These are phyloP conservation scores for Fusarium sp. DNA, from an alignment of 2,329 filamentous ascomycete species.

Conservation along the genomic window DNA sequence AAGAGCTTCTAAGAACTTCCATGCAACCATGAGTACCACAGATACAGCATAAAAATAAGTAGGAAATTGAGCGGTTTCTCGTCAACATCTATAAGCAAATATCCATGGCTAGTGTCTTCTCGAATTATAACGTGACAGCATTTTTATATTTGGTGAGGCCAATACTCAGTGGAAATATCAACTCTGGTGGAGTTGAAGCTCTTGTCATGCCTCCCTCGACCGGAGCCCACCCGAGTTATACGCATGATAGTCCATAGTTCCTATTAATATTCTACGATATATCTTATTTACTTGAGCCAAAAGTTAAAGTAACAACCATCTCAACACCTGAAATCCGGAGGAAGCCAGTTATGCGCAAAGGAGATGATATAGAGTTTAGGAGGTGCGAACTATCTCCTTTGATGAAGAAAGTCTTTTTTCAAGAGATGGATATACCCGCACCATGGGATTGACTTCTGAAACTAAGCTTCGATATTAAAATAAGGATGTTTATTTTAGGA, in stretches of 20 bases:
- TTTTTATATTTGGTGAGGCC: too few relatives aligned
- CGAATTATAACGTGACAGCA: not conserved
- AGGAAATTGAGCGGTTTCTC: fast-evolving
- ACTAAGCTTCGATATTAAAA: not conserved
- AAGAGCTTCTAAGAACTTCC: too few relatives aligned
- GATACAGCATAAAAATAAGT: not conserved
- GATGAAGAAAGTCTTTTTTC: not conserved
- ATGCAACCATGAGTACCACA: not conserved
- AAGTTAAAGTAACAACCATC: fast-evolving
- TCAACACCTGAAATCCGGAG: not conserved
- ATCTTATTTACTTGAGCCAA: not conserved
- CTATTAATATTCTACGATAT: not conserved
- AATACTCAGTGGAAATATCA: not conserved
- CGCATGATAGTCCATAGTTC: not conserved
- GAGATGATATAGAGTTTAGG: not conserved
- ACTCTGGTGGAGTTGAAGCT: not conserved
- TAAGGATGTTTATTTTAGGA: not conserved
- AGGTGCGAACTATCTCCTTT: not conserved
- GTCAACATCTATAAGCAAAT: not conserved
- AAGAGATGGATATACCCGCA: fast-evolving
- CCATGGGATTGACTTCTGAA: fast-evolving
- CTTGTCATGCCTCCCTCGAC: not conserved
- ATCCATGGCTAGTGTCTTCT: not conserved
- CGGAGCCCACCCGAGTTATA: not conserved
- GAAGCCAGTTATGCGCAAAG: fast-evolving